Evolutionary conservation across 2,329 filamentous ascomycete species (phyloP), one percentile per base, ranked within the genome.

Genomic region (Raffaelea deltoideospora): DNA sequence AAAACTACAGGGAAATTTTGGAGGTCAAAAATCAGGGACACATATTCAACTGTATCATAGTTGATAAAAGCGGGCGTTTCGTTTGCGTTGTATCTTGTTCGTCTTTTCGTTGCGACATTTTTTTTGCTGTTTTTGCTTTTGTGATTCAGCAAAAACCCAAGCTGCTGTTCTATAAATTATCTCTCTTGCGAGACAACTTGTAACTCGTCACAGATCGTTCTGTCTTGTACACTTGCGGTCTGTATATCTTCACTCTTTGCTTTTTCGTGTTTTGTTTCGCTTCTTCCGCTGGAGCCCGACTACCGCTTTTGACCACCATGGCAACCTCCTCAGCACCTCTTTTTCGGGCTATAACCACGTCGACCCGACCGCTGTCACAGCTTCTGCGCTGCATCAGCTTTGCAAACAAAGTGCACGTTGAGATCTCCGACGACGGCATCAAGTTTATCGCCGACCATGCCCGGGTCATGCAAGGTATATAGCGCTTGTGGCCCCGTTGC

Each of bases 401-500:
- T 61, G 65, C 66, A 47, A 69, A 61, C 48, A 73, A 66, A 54
- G 60, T 72, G 39, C 59, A 72, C 53, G 59, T 76, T 45, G 81
- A 88, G 53, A 83, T 98, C 41, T 84, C 80, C 11, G 73, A 79
- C 37, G 79, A 90, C 45, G 87, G 87, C 10, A 69, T 98, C 43
- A 77, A 84, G 40, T 90, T 98, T 53, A 79, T 81, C 15, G 85
- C 82, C 20, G 86, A 95, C 50, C 83, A 95, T 51, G 77, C 81
- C 10, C 78, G 84, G 44, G 83, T 88, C 19, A 87, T 96, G 73
- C 87, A 96, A 73, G 86, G 81, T 82, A 62, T 46, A n/a, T n/a
- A n/a, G n/a, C n/a, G n/a, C n/a, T n/a, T n/a, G n/a, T n/a, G n/a
- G n/a, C n/a, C n/a, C n/a, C n/a, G n/a, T n/a, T n/a, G n/a, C n/a